Conservation (phyloP, 2,329 filamentous ascomycete species). For the Fusarium phyllophilum region DNA sequence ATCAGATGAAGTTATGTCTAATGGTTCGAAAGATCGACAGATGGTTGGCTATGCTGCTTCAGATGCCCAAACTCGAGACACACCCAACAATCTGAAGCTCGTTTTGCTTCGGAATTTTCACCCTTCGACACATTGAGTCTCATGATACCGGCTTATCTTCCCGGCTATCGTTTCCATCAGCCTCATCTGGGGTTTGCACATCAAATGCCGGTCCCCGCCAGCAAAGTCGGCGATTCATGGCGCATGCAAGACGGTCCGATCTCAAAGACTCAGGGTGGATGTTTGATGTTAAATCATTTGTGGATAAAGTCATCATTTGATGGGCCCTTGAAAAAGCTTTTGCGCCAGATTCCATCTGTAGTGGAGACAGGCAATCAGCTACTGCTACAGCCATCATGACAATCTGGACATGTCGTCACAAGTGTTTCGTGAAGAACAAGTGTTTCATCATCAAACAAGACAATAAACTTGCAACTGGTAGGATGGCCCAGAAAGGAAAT, state of each 20-base stretch:
- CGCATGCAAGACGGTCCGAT: conserved; percentile 35
- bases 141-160: neutral
- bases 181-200: conserved; percentile 12
- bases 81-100: conserved; percentile 11
- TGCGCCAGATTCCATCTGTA: conserved; percentile 4
- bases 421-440: neutral
- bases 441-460: neutral
- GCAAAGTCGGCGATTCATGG: conserved; percentile 14
- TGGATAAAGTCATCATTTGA: conserved; percentile 16
- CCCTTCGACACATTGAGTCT: neutral
- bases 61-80: conserved; percentile 7
- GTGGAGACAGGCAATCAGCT: neutral
- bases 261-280: conserved; percentile 16
- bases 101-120: conserved; percentile 12
- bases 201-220: conserved; percentile 16
- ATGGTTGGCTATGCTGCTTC: conserved; percentile 7
- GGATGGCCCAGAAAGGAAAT: neutral
- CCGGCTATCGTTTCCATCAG: neutral
- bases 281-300: conserved; percentile 23
- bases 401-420: neutral
- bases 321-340: conserved; percentile 17
- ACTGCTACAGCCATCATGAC: neutral
- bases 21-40: conserved; percentile 15
- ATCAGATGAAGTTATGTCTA: neutral
- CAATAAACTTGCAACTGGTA: neutral